Evolutionary conservation across 768 basidiomycete species (phyloP).

Genomic region (Termitomyces bulborhizus): DNA sequence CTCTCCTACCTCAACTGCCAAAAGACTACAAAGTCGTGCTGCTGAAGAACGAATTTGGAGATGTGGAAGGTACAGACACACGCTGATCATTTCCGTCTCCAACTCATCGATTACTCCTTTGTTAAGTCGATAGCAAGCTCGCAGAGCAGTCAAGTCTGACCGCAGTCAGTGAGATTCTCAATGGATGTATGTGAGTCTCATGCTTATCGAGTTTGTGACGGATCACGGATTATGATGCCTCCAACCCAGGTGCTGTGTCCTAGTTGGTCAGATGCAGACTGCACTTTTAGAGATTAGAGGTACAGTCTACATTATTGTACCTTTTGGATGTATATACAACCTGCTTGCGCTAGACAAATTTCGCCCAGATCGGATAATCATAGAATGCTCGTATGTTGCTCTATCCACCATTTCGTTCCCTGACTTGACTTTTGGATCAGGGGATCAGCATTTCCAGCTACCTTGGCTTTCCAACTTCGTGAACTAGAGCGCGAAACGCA

Average conservation of each 20-base stretch:
- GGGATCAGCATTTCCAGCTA: constrained; percentile 94
- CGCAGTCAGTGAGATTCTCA: constrained; percentile 89
- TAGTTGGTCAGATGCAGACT: constrained; percentile 92
- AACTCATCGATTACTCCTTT: not conserved
- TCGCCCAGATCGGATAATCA: constrained; percentile 85
- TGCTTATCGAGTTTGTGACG: not conserved
- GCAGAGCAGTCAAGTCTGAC: constrained; percentile 78
- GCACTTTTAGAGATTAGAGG: constrained; percentile 86
- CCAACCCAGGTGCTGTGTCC: constrained; percentile 73
- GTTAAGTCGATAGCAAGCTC: constrained; percentile 81
- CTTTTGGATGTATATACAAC: not conserved
- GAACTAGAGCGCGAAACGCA: constrained; percentile 76
- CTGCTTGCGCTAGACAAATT: constrained; percentile 55
- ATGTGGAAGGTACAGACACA: constrained; percentile 64
- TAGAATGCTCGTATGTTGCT: constrained; percentile 79
- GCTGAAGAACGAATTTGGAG: constrained; percentile 95
- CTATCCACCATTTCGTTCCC: not conserved
- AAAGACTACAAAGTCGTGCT: constrained; percentile 84
- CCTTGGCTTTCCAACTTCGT: constrained; percentile 90
- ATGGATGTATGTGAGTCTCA: constrained; percentile 83
- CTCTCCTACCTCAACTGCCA: constrained; percentile 75
- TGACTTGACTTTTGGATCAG: constrained; percentile 28
- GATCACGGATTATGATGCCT: not conserved
- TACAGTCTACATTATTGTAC: constrained; percentile 14
- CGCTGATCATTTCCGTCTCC: not conserved